Percentiles rank a stretch among this genome's conserved stretches.
Conservation (phyloP, 805 yeast species). For the Kodamaea neixiangensis region DNA sequence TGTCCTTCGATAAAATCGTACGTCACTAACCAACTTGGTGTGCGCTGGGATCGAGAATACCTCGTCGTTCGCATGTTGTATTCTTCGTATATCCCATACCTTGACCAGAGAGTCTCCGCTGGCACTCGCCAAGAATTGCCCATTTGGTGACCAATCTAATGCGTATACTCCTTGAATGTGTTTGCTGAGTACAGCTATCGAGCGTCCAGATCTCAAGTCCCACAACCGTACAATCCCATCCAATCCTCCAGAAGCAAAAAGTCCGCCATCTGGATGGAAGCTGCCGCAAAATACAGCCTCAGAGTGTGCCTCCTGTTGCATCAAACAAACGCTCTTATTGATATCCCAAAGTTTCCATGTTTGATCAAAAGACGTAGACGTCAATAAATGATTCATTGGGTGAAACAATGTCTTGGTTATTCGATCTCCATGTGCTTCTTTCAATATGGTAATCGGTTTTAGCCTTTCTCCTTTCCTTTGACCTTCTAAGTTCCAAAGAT, state of each 20-base stretch:
- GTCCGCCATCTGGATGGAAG: conserved; percentile 76
- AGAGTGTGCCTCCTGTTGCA: conserved; percentile 84
- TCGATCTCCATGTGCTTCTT: conserved; percentile 45
- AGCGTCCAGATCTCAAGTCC: conserved; percentile 83
- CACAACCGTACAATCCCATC: conserved; percentile 76
- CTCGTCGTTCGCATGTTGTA: conserved; percentile 30
- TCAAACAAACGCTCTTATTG: conserved; percentile 40
- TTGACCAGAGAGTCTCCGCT: conserved; percentile 79
- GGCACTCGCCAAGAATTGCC: conserved; percentile 76
- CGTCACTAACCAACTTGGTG: conserved; percentile 65
- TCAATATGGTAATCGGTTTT: neutral
- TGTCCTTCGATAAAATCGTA: conserved; percentile 48
- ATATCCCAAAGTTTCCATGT: conserved; percentile 92
- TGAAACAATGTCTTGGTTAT: conserved; percentile 65
- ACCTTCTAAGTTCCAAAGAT: conserved; percentile 28
- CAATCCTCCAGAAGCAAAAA: conserved; percentile 74
- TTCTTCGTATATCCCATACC: conserved; percentile 79
- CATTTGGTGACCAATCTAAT: conserved; percentile 75
- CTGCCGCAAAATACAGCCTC: conserved; percentile 64
- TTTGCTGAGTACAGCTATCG: conserved; percentile 57
- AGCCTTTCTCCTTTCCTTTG: neutral
- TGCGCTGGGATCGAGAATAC: conserved; percentile 70
- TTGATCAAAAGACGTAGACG: conserved; percentile 76
- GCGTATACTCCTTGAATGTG: conserved; percentile 75
- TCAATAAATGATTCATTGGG: conserved; percentile 58